Evolutionary conservation across 768 basidiomycete genomes (phyloP).

Genomic region (Collybia mongolica): DNA sequence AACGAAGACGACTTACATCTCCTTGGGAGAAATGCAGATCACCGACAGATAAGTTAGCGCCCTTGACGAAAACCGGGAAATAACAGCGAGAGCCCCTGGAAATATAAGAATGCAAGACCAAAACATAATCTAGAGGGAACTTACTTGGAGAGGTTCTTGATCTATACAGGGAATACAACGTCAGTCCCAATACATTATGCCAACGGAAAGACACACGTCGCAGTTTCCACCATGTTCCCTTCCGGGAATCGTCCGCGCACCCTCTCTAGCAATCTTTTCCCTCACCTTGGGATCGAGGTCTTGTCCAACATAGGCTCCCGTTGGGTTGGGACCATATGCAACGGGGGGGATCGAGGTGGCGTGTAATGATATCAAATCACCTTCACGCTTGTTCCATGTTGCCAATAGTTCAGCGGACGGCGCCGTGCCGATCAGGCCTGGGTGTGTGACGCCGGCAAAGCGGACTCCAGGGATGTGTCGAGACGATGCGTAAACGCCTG

Average conservation of each 20-base stretch:
- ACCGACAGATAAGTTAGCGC: conserved; percentile 76
- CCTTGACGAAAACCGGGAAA: conserved; percentile 75
- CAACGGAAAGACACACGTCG: conserved; percentile 42
- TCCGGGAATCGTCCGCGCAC: conserved; percentile 73
- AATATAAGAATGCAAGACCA: background rate
- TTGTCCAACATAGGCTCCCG: conserved; percentile 70
- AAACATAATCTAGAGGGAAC: background rate
- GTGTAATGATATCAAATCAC: conserved; percentile 56
- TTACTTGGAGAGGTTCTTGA: conserved; percentile 71
- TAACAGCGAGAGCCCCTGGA: conserved; percentile 68
- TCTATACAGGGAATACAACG: conserved; percentile 34
- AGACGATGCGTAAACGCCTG: conserved; percentile 70
- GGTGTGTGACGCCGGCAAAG: conserved; percentile 77
- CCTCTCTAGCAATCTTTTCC: conserved; percentile 59
- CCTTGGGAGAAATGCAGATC: conserved; percentile 82
- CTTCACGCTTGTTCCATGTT: conserved; percentile 75
- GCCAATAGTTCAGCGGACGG: conserved; percentile 71
- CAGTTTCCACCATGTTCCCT: conserved; percentile 83
- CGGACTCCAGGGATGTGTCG: conserved; percentile 79
- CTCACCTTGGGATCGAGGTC: conserved; percentile 45
- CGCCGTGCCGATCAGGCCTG: conserved; percentile 75
- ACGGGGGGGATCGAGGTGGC: conserved; percentile 56
- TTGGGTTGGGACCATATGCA: conserved; percentile 59
- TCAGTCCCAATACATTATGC: background rate
- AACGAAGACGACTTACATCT: conserved; percentile 39